Base-by-base conservation (phyloP, 148 eudicot species). In the Cornus florida region DNA sequence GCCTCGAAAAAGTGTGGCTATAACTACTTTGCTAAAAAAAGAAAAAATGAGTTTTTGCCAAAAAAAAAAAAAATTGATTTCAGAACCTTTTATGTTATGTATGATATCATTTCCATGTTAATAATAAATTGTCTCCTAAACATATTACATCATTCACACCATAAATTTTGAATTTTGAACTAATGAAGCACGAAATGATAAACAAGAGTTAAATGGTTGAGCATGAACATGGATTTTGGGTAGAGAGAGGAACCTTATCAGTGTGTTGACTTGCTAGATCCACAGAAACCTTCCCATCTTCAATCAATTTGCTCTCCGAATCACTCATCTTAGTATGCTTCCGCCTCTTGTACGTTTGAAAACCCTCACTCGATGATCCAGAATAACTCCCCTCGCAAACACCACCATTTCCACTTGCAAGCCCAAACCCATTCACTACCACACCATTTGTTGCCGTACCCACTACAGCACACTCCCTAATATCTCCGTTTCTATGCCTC, bases 291-390 rank as follows among this genome's bases (percentile, higher is more conserved):
- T 77, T 82, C 75, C 78, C 84, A 70, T 76, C 66, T 22, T 78
- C 83, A n/a, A 23, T 50, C 31, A 79, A 10, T 53, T 78, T 80
- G 38, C 60, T 6, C 33, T 67, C 75, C 11, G 78, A 83, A 76
- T 60, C 79, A 13, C 33, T 48, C 35, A 10, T 20, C 41, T 72
- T 83, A 2, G 38, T 50, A 56, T 60, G 64, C 72, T 71, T 89
- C 70, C 90, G 89, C 75, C 92, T 83, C 77, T 84, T 80, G 74
- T 87, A 89, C 1, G 88, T 89, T 24, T 72, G 84, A 64, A 89
- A 41, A 53, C 48, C 66, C 35, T 75, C 81, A 7, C 31, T 57
- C 2, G 84, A 79, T 0, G 76, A 75, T 66, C 75, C 77, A 31
- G 76, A 72, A 33, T 83, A 82, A 53, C 67, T 73, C 23, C 67